Evolutionary conservation across 2,329 filamentous ascomycete species (phyloP).

Genomic region (Paramyrothecium sp.): DNA sequence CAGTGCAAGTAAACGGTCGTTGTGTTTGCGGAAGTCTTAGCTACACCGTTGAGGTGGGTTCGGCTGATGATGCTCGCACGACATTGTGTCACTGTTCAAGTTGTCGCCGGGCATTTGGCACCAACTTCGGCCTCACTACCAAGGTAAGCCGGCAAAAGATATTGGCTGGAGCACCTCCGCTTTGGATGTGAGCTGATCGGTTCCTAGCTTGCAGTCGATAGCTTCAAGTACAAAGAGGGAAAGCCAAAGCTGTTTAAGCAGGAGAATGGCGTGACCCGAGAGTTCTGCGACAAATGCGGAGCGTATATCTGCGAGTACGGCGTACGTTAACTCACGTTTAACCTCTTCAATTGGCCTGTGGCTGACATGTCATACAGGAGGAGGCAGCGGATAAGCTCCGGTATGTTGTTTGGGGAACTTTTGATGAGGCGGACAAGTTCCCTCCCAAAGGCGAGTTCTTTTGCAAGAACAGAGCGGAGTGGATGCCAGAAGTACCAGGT

Average conservation of each 20-base stretch:
- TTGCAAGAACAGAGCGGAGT: constrained; percentile 41
- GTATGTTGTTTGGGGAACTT: constrained; percentile 44
- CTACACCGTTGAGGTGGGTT: constrained; percentile 13
- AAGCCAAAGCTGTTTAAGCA: constrained; percentile 24
- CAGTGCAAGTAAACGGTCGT: background rate
- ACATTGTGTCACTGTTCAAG: constrained; percentile 31
- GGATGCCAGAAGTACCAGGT: constrained; percentile 32
- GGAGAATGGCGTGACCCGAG: constrained; percentile 27
- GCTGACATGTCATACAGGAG: constrained; percentile 19
- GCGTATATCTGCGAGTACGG: constrained; percentile 32
- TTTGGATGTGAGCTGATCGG: background rate
- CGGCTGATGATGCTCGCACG: constrained; percentile 22
- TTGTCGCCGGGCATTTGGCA: constrained; percentile 29
- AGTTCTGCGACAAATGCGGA: constrained; percentile 28
- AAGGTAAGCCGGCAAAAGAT: constrained; percentile 12
- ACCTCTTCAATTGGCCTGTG: background rate
- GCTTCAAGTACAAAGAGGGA: constrained; percentile 22
- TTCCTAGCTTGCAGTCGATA: constrained; percentile 18
- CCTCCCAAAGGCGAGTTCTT: constrained; percentile 56
- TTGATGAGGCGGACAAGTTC: constrained; percentile 46
- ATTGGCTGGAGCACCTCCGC: too few relatives aligned
- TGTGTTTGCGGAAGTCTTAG: constrained; percentile 1
- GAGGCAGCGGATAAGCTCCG: constrained; percentile 42
- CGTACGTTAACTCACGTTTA: constrained; percentile 9
- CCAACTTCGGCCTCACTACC: constrained; percentile 30